Percentiles rank a stretch among this genome's conserved stretches.
These are phyloP conservation scores for Populus simonii DNA, from an alignment of 345 rosid genomes.

Conservation along the genomic window DNA sequence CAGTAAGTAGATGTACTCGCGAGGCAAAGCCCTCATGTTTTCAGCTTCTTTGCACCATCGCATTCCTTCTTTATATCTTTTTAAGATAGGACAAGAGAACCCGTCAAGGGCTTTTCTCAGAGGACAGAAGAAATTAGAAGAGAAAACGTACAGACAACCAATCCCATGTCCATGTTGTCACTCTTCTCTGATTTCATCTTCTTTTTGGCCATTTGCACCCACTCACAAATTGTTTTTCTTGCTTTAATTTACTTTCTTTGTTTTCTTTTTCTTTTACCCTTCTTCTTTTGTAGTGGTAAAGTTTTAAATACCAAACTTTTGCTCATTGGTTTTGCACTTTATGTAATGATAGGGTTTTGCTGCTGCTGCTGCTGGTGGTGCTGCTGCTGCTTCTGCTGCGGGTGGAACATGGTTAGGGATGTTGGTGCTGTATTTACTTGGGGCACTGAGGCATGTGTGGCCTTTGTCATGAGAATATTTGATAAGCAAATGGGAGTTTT, in stretches of 20 bases:
- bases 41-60: not conserved
- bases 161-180: not conserved
- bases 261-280: not conserved
- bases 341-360: not conserved
- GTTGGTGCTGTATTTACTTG: slow-evolving; percentile 1
- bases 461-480: not conserved
- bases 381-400: not conserved
- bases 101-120: slow-evolving; percentile 1
- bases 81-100: slow-evolving; percentile 4
- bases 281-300: not conserved
- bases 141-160: not conserved
- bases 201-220: not conserved
- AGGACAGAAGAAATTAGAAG: not conserved
- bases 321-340: not conserved
- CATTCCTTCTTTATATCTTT: not conserved
- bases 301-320: not conserved
- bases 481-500: slow-evolving; percentile 7
- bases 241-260: not conserved
- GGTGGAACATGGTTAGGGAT: slow-evolving; percentile 5
- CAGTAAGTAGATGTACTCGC: not conserved
- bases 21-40: not conserved
- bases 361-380: not conserved
- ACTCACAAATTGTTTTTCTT: not conserved
- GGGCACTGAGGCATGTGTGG: not conserved
- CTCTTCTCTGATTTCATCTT: slow-evolving; percentile 1